A percentile compares a stretch with the other conserved stretches of the same genome.
phyloP scores from a whole-genome alignment of 1,284 basidiomycete genomes.

The Malassezia restricta region DNA sequence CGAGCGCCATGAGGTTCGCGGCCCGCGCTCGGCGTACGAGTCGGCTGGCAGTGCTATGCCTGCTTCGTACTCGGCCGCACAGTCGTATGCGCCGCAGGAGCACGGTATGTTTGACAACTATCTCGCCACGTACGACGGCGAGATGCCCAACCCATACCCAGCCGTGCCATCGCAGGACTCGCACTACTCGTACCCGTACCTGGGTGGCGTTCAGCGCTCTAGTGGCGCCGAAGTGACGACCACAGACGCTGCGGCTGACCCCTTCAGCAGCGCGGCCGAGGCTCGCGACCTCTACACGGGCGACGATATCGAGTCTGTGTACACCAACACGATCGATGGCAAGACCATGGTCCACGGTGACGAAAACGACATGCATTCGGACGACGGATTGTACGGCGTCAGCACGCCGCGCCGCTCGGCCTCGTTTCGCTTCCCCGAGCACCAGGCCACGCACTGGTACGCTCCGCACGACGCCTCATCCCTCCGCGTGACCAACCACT shows the following conservation, averaged over 20 bases:
- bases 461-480: background rate
- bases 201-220: constrained; percentile 24
- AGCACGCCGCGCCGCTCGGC: background rate
- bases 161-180: background rate
- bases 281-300: background rate
- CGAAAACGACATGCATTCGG: background rate
- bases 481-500: constrained; percentile 12
- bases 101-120: background rate
- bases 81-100: background rate
- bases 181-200: constrained; percentile 19
- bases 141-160: background rate
- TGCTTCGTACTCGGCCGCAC: background rate
- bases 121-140: constrained; percentile 25
- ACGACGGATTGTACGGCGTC: background rate
- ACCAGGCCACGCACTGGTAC: background rate
- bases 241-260: no score
- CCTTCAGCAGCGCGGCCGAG: no score
- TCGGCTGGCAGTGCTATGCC: background rate
- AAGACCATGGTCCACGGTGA: constrained; percentile 8
- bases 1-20: constrained; percentile 9
- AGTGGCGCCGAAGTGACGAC: constrained; percentile 6
- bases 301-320: background rate
- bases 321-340: constrained; percentile 8
- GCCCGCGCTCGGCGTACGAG: constrained; percentile 6
- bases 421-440: constrained; percentile 16